Evolutionary conservation across 768 basidiomycete genomes (phyloP).

Genomic region (Amanita rimosa): DNA sequence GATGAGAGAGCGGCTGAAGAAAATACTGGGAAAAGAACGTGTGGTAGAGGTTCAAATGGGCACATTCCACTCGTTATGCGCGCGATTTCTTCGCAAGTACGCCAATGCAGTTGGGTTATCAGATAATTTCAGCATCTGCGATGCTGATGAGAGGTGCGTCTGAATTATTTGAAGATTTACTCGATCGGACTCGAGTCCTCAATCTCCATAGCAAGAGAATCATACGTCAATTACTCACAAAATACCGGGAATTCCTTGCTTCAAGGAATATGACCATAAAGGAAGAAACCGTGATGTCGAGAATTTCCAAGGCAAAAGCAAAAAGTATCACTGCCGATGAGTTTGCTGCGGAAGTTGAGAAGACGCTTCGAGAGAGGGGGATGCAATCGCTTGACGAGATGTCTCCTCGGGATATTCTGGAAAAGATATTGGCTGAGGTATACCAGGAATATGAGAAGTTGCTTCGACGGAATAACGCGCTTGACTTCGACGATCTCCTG

Average conservation of each 20-base stretch:
- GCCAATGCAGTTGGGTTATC: slow-evolving; percentile 44
- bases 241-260: slow-evolving; percentile 35
- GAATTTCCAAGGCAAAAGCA: slow-evolving; percentile 70
- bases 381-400: slow-evolving; percentile 14
- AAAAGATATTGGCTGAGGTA: slow-evolving; percentile 35
- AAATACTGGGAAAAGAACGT: slow-evolving; percentile 50
- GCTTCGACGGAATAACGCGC: slow-evolving; percentile 49
- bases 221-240: slow-evolving; percentile 45
- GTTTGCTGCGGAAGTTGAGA: slow-evolving; percentile 20
- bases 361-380: slow-evolving; percentile 9
- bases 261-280: slow-evolving; percentile 40
- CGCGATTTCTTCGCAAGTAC: slow-evolving; percentile 58
- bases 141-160: slow-evolving; percentile 65
- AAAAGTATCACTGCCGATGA: slow-evolving; percentile 46
- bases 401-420: slow-evolving; percentile 2
- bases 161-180: neutral
- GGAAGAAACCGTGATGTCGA: slow-evolving; percentile 38
- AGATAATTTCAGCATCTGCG: slow-evolving; percentile 74
- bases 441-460: slow-evolving; percentile 58
- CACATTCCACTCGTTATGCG: slow-evolving; percentile 74
- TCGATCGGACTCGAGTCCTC: slow-evolving; percentile 3
- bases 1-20: slow-evolving; percentile 62
- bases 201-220: slow-evolving; percentile 49
- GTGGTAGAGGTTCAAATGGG: slow-evolving; percentile 54
- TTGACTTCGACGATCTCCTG: slow-evolving; percentile 86